These are phyloP conservation scores for Agapanthus africanus DNA, from an alignment of 106 monocot species.

Conservation along the genomic window DNA sequence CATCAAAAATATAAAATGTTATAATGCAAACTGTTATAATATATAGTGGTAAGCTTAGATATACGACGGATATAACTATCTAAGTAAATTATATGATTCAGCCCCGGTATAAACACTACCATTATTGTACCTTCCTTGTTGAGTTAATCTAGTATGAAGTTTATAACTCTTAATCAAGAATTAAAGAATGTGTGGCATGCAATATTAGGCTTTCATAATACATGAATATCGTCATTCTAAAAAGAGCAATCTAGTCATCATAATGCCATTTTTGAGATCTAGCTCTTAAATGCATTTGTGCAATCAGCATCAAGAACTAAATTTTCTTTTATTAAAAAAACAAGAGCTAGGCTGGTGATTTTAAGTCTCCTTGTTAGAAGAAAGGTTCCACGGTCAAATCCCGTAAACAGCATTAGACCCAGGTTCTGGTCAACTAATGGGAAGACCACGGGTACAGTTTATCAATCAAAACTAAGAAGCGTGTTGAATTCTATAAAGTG, in stretches of 20 bases:
- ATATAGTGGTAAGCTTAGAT: no score
- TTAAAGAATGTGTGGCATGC: neutral
- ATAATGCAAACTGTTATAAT: no score
- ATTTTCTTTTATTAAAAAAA: neutral
- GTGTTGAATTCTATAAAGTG: neutral
- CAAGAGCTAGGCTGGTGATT: neutral
- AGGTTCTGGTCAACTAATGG: neutral
- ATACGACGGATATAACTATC: no score
- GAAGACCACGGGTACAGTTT: neutral
- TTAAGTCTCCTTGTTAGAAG: neutral
- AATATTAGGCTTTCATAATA: neutral
- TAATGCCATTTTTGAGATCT: neutral
- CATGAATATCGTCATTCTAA: neutral
- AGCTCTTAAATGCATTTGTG: neutral
- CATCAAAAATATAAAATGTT: no score
- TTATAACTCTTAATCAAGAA: neutral
- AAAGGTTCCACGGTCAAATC: neutral
- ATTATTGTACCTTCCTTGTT: neutral
- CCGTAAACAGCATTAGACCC: neutral
- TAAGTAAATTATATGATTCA: no score
- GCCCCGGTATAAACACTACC: no score
- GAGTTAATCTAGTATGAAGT: neutral
- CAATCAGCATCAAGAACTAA: neutral
- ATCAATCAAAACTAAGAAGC: neutral
- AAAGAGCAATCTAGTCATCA: neutral